Base-by-base conservation (phyloP, 2,329 filamentous ascomycete species). In the Fusarium dlaminii region DNA sequence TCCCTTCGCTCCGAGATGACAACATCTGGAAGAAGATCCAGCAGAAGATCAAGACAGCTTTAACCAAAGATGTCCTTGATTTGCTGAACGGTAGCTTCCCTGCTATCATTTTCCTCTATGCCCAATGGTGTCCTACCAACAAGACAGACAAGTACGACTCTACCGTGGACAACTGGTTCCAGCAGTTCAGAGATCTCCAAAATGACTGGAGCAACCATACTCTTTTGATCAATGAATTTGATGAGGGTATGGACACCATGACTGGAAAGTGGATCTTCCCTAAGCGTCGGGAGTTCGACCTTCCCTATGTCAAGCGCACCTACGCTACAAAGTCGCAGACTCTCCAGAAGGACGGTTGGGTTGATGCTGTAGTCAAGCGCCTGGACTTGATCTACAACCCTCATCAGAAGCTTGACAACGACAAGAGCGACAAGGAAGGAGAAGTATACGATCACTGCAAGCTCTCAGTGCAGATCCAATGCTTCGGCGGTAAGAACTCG, bases 251-350 rank as follows among this genome's bases (percentile, higher is more conserved):
- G 85, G 83, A 84, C 5, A 71, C 83, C 29, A 77, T 87, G 70
- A 85, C 84, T 0, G 80, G 80, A 8, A 79, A 82, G 42, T 87
- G 86, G 86, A 81, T 87, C 64, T 87, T 87, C 77, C 79, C 77
- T 2, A 83, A 84, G 62, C 79, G 80, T 8, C 82, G 85, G 42
- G 85, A 87, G 73, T 87, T 87, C 63, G 82, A 86, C 34, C 82
- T 84, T 29, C 86, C 86, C 0, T 87, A 87, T 62, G 81, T 84
- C 54, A 87, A 87, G 79, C 82, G 85, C 13, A 85, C 85, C 6
- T 85, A 86, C 63, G 56, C 80, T 27, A 87, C 85, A 27, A 81
- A 80, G 15, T 86, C 84, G 18, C 83, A 76, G 27, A 84, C 81
- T 4, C 81, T 87, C 14, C 74, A 60, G 1, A 79, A 78, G 40